Evolutionary conservation across 2,329 filamentous ascomycete species (phyloP).

Genomic region (Neofusicoccum cordaticola): DNA sequence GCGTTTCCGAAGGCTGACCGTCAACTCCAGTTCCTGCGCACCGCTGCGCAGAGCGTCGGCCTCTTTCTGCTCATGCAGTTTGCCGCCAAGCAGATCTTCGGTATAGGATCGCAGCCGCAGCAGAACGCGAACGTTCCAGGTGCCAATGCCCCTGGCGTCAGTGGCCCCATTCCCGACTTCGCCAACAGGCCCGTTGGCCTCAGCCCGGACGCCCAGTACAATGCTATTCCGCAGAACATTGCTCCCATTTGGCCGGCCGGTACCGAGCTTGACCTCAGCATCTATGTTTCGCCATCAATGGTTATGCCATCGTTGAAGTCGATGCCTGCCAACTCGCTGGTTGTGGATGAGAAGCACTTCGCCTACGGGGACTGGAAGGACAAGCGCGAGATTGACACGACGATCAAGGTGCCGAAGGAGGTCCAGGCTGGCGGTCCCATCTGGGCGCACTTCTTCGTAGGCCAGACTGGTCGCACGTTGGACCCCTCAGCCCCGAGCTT

Average conservation of each 20-base stretch:
- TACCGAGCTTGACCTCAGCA: slow-evolving; percentile 73
- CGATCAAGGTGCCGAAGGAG: slow-evolving; percentile 70
- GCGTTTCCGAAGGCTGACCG: background rate
- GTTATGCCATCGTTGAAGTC: slow-evolving; percentile 65
- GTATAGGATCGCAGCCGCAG: slow-evolving; percentile 21
- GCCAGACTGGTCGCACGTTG: slow-evolving; percentile 68
- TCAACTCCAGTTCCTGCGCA: slow-evolving; percentile 30
- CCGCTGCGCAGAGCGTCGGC: slow-evolving; percentile 54
- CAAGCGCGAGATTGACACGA: slow-evolving; percentile 71
- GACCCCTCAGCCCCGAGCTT: slow-evolving; percentile 73
- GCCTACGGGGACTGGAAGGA: slow-evolving; percentile 76
- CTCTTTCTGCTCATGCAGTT: slow-evolving; percentile 61
- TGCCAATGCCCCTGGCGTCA: slow-evolving; percentile 28
- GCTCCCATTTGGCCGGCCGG: slow-evolving; percentile 86
- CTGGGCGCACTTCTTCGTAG: slow-evolving; percentile 91
- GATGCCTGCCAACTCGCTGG: slow-evolving; percentile 64
- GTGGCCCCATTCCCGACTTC: slow-evolving; percentile 36
- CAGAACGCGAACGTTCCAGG: slow-evolving; percentile 22
- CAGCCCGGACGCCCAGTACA: slow-evolving; percentile 57
- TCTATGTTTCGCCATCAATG: slow-evolving; percentile 78
- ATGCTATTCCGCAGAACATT: slow-evolving; percentile 64
- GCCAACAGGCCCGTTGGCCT: slow-evolving; percentile 40
- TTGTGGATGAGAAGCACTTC: slow-evolving; percentile 79
- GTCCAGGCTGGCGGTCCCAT: slow-evolving; percentile 92
- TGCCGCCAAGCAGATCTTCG: slow-evolving; percentile 55